Base-by-base conservation (phyloP, 495 filamentous ascomycete genomes). In the Penicillium mononematosum region DNA sequence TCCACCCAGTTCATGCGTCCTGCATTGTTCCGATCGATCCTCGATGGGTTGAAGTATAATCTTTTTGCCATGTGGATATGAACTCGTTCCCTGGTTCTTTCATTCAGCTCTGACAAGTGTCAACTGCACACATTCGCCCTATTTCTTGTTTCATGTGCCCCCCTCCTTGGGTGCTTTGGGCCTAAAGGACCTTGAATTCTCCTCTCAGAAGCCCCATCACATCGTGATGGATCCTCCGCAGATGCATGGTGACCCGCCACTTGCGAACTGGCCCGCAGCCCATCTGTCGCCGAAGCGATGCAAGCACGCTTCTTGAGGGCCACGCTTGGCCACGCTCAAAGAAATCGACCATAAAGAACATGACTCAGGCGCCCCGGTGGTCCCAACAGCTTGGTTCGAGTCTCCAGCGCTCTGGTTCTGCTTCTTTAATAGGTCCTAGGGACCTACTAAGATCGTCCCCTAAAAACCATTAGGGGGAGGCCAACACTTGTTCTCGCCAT, bases 161-260 rank as follows among this genome's bases (percentile, higher is more conserved):
- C n/a, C n/a, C n/a, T 7, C 20, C 5, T 20, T 51, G n/a, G 20
- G 29, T 48, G 17, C 49, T 45, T 45, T 51, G 24, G 17, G 46
- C 20, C 5, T 47, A 24, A 22, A 39, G 41, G 32, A 29, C 47
- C 42, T 36, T 22, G 47, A 24, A 36, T 32, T 27, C 41, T 42
- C 48, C 53, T 50, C 46, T 58, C 32, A 46, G 36, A 49, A 65
- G 59, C 64, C 47, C 56, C 59, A 56, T 65, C 67, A 69, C 65
- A 61, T 61, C 61, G 68, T 62, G 65, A 64, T 68, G 68, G 61
- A 66, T 64, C 59, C 65, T 56, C 69, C 56, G 55, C 56, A 56
- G 57, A 70, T 70, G 72, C 67, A 72, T 66, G 59, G 49, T 64
- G 67, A 68, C 68, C 64, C 73, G 70, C 73, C 70, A 74, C 68